phyloP scores from a whole-genome alignment of 306 rosid species.

The Sphenostylis stenocarpa region DNA sequence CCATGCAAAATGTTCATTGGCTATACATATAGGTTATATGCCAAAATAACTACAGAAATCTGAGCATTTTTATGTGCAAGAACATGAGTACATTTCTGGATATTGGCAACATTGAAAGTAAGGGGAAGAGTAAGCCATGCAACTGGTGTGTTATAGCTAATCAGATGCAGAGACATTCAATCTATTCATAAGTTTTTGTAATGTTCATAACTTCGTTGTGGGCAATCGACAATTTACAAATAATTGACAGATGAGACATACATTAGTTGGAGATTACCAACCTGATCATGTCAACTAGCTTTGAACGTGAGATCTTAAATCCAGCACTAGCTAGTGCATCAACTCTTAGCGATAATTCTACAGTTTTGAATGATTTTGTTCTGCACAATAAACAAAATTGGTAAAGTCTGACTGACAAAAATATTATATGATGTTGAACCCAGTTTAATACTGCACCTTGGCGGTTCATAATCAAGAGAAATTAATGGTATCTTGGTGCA shows the following conservation, averaged over 20 bases:
- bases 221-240: conserved; percentile 7
- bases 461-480: conserved; percentile 90
- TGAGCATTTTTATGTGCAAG: neutral
- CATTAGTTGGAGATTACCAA: conserved; percentile 23
- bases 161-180: neutral
- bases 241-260: neutral
- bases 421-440: conserved; percentile 19
- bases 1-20: neutral
- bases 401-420: neutral
- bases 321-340: conserved; percentile 99
- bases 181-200: neutral
- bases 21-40: neutral
- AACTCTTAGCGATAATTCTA: conserved; percentile 82
- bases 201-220: neutral
- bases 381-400: conserved; percentile 47
- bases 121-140: neutral
- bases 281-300: conserved; percentile 88
- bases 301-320: conserved; percentile 85
- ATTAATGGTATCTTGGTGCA: conserved; percentile 77
- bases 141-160: conserved; percentile 3
- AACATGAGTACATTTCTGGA: neutral
- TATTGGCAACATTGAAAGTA: neutral
- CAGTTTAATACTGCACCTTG: conserved; percentile 52
- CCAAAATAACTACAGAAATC: neutral
- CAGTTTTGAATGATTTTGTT: conserved; percentile 68